A percentile compares a stretch with the other conserved stretches of the same genome.
phyloP scores from a whole-genome alignment of 306 rosid species.

The Dryas octopetala region DNA sequence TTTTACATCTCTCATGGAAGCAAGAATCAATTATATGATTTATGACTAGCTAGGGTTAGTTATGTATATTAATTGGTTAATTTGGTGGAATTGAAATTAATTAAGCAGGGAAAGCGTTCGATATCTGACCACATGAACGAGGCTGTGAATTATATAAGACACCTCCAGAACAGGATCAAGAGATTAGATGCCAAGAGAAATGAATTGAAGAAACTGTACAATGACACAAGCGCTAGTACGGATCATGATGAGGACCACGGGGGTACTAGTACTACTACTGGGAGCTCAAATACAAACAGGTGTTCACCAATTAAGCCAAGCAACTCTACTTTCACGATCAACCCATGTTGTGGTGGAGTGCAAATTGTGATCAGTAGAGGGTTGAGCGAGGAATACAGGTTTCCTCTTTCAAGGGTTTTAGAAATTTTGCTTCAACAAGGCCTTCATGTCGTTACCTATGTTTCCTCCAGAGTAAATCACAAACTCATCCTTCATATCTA shows the following conservation, averaged over 20 bases:
- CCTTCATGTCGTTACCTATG: slow-evolving; percentile 39
- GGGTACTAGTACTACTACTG: neutral
- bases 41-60: slow-evolving; percentile 16
- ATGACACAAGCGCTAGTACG: neutral
- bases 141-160: slow-evolving; percentile 58
- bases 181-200: slow-evolving; percentile 48
- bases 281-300: neutral
- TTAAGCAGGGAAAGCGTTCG: slow-evolving; percentile 69
- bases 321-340: slow-evolving; percentile 20
- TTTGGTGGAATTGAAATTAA: slow-evolving; percentile 12
- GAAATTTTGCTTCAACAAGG: slow-evolving; percentile 43
- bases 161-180: slow-evolving; percentile 41
- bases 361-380: slow-evolving; percentile 37
- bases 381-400: neutral
- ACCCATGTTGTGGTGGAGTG: slow-evolving; percentile 39
- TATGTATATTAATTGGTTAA: neutral
- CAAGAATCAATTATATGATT: too few relatives aligned
- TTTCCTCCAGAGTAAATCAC: slow-evolving; percentile 45
- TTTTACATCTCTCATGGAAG: neutral
- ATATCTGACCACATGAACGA: slow-evolving; percentile 60
- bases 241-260: slow-evolving; percentile 5
- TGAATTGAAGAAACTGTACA: slow-evolving; percentile 39
- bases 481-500: slow-evolving; percentile 43
- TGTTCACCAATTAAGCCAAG: neutral
- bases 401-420: slow-evolving; percentile 35